These are phyloP conservation scores for Hypoxylon sp. DNA, from an alignment of 2,329 filamentous ascomycete genomes.

Conservation along the genomic window DNA sequence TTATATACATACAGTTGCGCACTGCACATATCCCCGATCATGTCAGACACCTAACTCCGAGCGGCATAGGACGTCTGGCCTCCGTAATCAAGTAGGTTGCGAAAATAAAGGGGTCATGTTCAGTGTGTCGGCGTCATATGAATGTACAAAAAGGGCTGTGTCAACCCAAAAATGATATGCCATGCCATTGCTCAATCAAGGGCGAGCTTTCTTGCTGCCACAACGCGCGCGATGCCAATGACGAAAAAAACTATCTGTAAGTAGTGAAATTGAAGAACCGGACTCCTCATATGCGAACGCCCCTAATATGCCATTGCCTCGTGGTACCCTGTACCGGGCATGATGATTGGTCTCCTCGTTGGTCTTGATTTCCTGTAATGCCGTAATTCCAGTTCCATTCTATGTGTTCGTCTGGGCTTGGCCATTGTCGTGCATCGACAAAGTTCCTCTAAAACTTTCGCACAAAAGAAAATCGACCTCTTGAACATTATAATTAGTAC, in stretches of 20 bases:
- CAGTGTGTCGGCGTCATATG: slow-evolving; percentile 27
- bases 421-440: slow-evolving; percentile 30
- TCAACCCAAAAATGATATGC: slow-evolving; percentile 31
- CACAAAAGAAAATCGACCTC: slow-evolving; percentile 41
- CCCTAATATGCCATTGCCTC: slow-evolving; percentile 44
- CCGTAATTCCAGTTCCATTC: slow-evolving; percentile 41
- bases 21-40: slow-evolving; percentile 37
- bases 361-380: slow-evolving; percentile 32
- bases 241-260: slow-evolving; percentile 24
- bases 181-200: background rate
- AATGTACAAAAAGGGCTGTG: slow-evolving; percentile 43
- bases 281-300: slow-evolving; percentile 50
- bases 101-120: slow-evolving; percentile 21
- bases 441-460: slow-evolving; percentile 34
- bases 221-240: slow-evolving; percentile 25
- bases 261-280: slow-evolving; percentile 31
- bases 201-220: slow-evolving; percentile 4
- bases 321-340: slow-evolving; percentile 43
- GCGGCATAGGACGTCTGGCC: slow-evolving; percentile 14
- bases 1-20: slow-evolving; percentile 43
- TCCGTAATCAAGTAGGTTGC: slow-evolving; percentile 5
- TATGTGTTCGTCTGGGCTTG: slow-evolving; percentile 40
- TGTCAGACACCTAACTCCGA: slow-evolving; percentile 33
- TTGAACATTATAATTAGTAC: slow-evolving; percentile 38
- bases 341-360: slow-evolving; percentile 41